Evolutionary conservation across 768 basidiomycete species (phyloP), one percentile per base, ranked within the genome.

Genomic region (Agrocybe praecox): DNA sequence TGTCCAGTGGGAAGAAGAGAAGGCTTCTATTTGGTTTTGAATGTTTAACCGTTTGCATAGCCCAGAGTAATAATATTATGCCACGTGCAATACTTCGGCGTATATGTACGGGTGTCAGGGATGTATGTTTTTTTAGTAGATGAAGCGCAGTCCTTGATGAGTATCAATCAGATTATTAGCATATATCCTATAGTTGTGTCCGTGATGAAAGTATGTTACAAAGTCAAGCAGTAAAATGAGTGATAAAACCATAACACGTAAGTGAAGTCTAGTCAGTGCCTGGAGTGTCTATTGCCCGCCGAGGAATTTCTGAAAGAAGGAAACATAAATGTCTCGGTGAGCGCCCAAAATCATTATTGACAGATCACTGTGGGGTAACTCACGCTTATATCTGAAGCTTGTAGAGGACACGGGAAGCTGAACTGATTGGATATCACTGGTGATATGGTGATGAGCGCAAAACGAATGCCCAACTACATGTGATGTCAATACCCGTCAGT

Each of bases 381-480:
- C 61, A 67, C 66, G 17, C 48, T 34, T 47, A 69, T 64, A 36
- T 69, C 66, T 40, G 67, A 65, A 12, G 63, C 34, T 36, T 59
- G 47, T 2, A 92, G 59, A 2, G 92, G 92, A 67, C 91, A 94
- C 11, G 69, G 60, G 65, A 94, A 89, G 33, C 67, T 80, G 60
- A 88, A 78, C 6, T 72, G 71, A 61, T 87, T 87, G 50, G 77
- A 81, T 65, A 94, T 76, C 2, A 82, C 80, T 11, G 89, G 91
- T 15, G 83, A 84, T 43, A 92, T 76, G 0, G 84, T 83, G 44
- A 91, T 75, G 53, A 86, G 71, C n/a, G 90, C 63, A 15, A 92
- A 78, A 33, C 79, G 78, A 53, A 94, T 69, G n/a, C 75, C 83
- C 54, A 92, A 70, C 89, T 92, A 57, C 3, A 56, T 52, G 14